These are phyloP conservation scores for Penicillium argentinense DNA, from an alignment of 495 filamentous ascomycete genomes.

Conservation along the genomic window DNA sequence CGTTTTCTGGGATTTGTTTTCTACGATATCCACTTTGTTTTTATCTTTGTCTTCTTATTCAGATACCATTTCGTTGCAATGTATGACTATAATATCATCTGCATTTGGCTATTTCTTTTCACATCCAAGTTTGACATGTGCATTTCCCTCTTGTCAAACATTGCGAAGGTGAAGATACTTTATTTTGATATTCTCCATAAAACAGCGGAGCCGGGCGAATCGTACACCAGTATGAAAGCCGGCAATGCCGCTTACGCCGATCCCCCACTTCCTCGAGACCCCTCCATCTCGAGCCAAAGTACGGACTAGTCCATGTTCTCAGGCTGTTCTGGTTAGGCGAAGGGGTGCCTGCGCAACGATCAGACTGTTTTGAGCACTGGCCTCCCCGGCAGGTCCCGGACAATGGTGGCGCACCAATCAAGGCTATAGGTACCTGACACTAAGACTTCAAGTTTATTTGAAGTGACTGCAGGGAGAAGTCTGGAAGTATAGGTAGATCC, in stretches of 20 bases:
- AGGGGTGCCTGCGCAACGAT: background rate
- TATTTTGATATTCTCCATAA: too few species aligned
- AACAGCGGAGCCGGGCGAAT: too few species aligned
- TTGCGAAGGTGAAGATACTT: too few species aligned
- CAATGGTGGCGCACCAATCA: conserved; percentile 8
- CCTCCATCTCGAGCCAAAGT: too few species aligned
- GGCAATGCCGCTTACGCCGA: too few species aligned
- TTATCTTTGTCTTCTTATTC: background rate
- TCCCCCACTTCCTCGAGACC: too few species aligned
- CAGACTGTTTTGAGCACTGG: conserved; percentile 5
- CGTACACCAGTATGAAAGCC: too few species aligned
- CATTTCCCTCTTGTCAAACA: too few species aligned
- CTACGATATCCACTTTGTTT: conserved; percentile 14
- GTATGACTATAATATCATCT: background rate
- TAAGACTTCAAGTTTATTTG: background rate
- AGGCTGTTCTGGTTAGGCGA: too few species aligned
- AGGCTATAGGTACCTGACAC: background rate
- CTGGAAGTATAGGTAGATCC: too few species aligned
- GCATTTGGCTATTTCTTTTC: background rate
- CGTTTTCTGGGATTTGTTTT: background rate
- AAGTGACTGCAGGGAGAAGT: background rate
- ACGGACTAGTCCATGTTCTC: too few species aligned
- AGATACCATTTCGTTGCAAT: conserved; percentile 1
- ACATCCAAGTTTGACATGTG: too few species aligned
- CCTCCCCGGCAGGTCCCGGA: conserved; percentile 4